Percentiles rank a stretch among this genome's conserved stretches.
Conservation (phyloP, 192 early-diverging fungal genomes). For the Coemansia sp. region DNA sequence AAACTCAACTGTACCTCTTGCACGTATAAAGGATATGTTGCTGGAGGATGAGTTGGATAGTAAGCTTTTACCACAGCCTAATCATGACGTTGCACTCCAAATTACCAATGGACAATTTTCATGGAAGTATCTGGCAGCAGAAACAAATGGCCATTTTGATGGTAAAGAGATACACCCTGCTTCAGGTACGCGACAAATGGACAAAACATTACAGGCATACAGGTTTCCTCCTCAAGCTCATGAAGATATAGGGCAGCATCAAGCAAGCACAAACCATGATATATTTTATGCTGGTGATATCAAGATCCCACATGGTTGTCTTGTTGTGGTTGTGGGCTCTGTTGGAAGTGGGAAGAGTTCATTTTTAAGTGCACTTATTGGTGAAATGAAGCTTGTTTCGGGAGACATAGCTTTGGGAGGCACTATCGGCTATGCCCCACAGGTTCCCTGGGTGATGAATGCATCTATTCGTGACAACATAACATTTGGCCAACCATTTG, state of each 20-base stretch:
- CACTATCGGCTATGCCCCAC: constrained; percentile 54
- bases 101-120: constrained; percentile 26
- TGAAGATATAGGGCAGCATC: background rate
- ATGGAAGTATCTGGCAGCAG: constrained; percentile 21
- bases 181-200: background rate
- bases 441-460: constrained; percentile 61
- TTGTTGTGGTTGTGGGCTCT: constrained; percentile 63
- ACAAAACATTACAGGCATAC: constrained; percentile 12
- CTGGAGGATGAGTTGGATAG: constrained; percentile 40
- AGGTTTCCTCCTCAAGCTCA: constrained; percentile 9
- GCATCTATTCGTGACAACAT: constrained; percentile 72
- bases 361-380: constrained; percentile 55
- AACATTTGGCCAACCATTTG: constrained; percentile 65
- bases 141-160: background rate
- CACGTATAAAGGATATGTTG: constrained; percentile 32
- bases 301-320: constrained; percentile 52
- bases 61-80: background rate
- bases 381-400: constrained; percentile 57
- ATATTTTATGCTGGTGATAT: constrained; percentile 46
- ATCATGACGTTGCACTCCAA: constrained; percentile 25
- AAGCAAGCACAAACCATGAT: background rate
- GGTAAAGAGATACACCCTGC: background rate
- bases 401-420: constrained; percentile 48
- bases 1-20: constrained; percentile 41
- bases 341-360: constrained; percentile 72